Percentiles rank a stretch among this genome's conserved stretches.
Conservation (phyloP, 805 yeast species). For the Kodamaea laetipori region DNA sequence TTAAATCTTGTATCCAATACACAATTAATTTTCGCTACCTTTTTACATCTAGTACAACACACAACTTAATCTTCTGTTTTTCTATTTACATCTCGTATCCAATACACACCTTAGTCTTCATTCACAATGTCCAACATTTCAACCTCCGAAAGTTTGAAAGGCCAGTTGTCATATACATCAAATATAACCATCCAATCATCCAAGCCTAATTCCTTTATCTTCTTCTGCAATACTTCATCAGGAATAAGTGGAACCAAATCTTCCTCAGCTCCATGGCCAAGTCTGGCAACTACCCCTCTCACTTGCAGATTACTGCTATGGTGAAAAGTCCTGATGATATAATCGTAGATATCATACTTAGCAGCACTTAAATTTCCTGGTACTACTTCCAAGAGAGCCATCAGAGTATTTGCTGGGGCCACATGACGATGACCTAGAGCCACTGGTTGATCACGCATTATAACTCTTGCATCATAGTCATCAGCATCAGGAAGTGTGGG, state of each 20-base stretch:
- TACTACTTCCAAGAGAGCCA: conserved; percentile 61
- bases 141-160: conserved; percentile 69
- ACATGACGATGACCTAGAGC: conserved; percentile 30
- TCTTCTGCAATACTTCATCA: conserved; percentile 41
- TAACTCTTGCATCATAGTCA: conserved; percentile 38
- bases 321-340: conserved; percentile 46
- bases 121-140: conserved; percentile 18
- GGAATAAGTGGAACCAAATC: conserved; percentile 39
- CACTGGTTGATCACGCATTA: conserved; percentile 40
- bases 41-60: background rate
- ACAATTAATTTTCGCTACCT: no score
- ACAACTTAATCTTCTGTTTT: conserved; percentile 14
- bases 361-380: conserved; percentile 36
- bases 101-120: conserved; percentile 13
- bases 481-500: conserved; percentile 29
- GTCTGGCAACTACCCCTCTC: conserved; percentile 46
- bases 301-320: conserved; percentile 44
- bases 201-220: conserved; percentile 49
- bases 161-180: conserved; percentile 68
- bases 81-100: background rate
- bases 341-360: conserved; percentile 63
- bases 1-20: background rate
- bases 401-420: conserved; percentile 35
- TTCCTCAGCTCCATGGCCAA: conserved; percentile 83
- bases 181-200: conserved; percentile 59